Conservation (phyloP, 1,284 basidiomycete genomes). For the Boletus albobrunnescens region DNA sequence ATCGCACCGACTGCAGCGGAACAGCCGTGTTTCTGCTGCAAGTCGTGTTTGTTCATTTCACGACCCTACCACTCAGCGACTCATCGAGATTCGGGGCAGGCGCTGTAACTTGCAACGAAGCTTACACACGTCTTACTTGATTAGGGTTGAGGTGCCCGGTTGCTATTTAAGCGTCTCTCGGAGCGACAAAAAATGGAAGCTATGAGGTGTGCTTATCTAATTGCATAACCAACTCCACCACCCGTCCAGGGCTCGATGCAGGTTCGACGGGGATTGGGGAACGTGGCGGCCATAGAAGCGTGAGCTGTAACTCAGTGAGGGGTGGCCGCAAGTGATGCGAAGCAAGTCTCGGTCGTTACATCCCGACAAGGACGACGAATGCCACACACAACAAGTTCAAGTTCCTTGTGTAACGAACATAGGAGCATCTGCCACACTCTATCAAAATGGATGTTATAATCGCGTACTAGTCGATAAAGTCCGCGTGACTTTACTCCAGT, state of each 20-base stretch:
- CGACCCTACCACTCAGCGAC: not conserved
- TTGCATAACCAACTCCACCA: constrained; percentile 12
- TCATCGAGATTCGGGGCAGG: constrained; percentile 22
- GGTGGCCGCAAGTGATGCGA: not conserved
- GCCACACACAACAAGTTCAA: no score
- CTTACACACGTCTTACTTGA: constrained; percentile 13
- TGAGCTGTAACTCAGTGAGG: constrained; percentile 1
- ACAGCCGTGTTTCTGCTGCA: constrained; percentile 9
- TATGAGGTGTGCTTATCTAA: constrained; percentile 17
- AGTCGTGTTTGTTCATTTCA: constrained; percentile 23
- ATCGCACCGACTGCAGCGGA: constrained; percentile 28
- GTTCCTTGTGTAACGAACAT: constrained; percentile 10
- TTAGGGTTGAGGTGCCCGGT: constrained; percentile 11
- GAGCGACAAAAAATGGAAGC: constrained; percentile 30
- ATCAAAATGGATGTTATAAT: constrained; percentile 15
- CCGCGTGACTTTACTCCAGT: constrained; percentile 6
- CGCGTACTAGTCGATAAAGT: constrained; percentile 8
- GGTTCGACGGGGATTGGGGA: constrained; percentile 27
- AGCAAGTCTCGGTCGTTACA: constrained; percentile 6
- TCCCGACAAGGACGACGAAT: constrained; percentile 7
- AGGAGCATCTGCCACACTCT: not conserved
- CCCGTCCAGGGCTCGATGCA: constrained; percentile 16
- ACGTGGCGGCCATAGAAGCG: constrained; percentile 1
- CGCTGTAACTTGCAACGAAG: constrained; percentile 23
- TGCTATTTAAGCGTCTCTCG: constrained; percentile 22